Conservation (phyloP, 208 protist genomes). For the Trypanosoma platydactyli region DNA sequence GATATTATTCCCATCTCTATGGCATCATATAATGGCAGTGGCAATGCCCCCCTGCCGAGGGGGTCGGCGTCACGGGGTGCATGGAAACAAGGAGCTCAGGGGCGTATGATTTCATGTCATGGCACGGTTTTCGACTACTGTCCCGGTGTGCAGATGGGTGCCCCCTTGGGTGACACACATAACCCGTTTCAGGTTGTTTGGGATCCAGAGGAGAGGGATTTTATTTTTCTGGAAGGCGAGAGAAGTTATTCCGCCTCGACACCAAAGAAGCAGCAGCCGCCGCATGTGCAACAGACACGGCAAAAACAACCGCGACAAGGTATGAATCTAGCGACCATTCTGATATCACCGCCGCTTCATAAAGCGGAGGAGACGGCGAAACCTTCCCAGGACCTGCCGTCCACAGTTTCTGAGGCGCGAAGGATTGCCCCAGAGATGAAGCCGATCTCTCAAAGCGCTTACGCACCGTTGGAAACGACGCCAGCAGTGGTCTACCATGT, state of each 20-base stretch:
- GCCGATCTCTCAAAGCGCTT: neutral
- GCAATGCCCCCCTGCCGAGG: neutral
- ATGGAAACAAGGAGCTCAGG: neutral
- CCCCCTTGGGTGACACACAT: conserved; percentile 40
- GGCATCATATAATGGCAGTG: conserved; percentile 5
- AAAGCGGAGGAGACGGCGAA: neutral
- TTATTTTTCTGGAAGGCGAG: conserved; percentile 34
- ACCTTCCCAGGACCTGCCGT: neutral
- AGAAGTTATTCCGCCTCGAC: neutral
- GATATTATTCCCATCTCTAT: conserved; percentile 39
- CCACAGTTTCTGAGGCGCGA: neutral
- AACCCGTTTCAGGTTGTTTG: conserved; percentile 41
- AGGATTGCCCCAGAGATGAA: neutral
- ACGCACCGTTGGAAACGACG: neutral
- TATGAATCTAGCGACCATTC: conserved; percentile 16
- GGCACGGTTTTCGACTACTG: conserved; percentile 69
- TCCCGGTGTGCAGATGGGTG: conserved; percentile 59
- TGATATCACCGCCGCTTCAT: conserved; percentile 7
- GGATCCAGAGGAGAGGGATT: conserved; percentile 9
- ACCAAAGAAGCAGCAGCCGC: conserved; percentile 2
- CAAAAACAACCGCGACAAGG: conserved; percentile 3
- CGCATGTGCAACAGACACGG: neutral
- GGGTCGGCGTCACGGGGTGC: neutral
- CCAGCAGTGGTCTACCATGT: neutral
- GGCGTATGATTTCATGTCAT: conserved; percentile 29